Evolutionary conservation across 805 yeast species (phyloP), one percentile per base, ranked within the genome.

Genomic region (Scheffersomyces lignosus): DNA sequence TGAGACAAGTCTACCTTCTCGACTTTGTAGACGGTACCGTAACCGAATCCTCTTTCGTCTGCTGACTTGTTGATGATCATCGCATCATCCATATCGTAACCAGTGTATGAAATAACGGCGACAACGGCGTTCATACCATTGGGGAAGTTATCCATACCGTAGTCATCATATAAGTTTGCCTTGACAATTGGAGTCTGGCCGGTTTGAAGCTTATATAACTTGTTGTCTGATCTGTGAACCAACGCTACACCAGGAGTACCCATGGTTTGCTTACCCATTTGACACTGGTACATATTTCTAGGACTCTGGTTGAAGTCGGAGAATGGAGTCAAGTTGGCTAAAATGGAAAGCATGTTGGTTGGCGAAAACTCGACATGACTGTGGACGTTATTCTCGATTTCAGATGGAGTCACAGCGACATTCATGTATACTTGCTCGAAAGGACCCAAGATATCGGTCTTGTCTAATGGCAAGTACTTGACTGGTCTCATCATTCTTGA

Each of bases 251-350:
- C 98, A 6, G 99, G 99, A 4, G 99, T 93, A 66, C 99, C 99
- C 99, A 93, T 93, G 15, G 99, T 91, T 73, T 93, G 99, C 71
- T 93, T 93, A 80, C 97, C 98, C 99, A 93, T 93, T 76, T 93
- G 99, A 70, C 99, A 93, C 72, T 93, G 99, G 64, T 93, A 93
- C 98, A 93, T 93, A 64, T 93, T 93, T 80, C 99, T 86, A 56
- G 99, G 99, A 18, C 97, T 90, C 73, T 93, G 99, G 66, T 93
- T 93, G 73, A 93, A 93, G 64, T 93, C 99, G 1, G 98, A 90
- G 62, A 88, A 93, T 49, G 99, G 99, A 1, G 99, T 93, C 72
- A 93, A 75, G 66, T 93, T 93, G 47, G 98, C 99, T 62, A 93
- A 74, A 49, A 93, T 91, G 15, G 97, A 89, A 51, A 93, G 71